phyloP scores from a whole-genome alignment of 768 basidiomycete genomes.

The Pulveroboletus sp. region DNA sequence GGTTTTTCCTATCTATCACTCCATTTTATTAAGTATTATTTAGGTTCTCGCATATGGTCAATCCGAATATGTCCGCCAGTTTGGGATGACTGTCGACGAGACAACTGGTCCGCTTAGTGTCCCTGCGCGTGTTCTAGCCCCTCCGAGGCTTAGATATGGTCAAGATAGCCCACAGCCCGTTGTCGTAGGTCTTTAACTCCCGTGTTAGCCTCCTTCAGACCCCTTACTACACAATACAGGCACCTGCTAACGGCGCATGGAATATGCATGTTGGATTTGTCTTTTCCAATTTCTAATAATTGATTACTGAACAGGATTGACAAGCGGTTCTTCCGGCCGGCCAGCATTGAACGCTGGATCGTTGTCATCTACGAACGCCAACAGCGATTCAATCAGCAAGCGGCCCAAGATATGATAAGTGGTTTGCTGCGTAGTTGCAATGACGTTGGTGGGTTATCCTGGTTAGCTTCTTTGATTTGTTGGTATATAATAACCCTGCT shows the following conservation, averaged over 20 bases:
- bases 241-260: conserved; percentile 67
- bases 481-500: background rate
- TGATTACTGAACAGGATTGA: conserved; percentile 49
- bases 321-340: conserved; percentile 61
- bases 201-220: background rate
- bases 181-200: conserved; percentile 40
- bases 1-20: background rate
- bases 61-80: conserved; percentile 69
- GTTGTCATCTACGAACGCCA: conserved; percentile 64
- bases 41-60: conserved; percentile 65
- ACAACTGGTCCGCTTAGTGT: conserved; percentile 49
- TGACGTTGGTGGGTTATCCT: conserved; percentile 52
- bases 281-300: background rate
- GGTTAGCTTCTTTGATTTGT: background rate
- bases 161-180: conserved; percentile 47
- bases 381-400: conserved; percentile 47
- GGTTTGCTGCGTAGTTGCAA: conserved; percentile 46
- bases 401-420: conserved; percentile 49
- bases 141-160: conserved; percentile 68
- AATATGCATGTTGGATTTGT: conserved; percentile 52
- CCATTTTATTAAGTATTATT: background rate
- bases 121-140: conserved; percentile 55
- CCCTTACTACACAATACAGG: conserved; percentile 31
- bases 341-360: conserved; percentile 51
- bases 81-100: conserved; percentile 61